Base-by-base conservation (phyloP, 2,329 filamentous ascomycete species). In the Sclerotinia nivalis region DNA sequence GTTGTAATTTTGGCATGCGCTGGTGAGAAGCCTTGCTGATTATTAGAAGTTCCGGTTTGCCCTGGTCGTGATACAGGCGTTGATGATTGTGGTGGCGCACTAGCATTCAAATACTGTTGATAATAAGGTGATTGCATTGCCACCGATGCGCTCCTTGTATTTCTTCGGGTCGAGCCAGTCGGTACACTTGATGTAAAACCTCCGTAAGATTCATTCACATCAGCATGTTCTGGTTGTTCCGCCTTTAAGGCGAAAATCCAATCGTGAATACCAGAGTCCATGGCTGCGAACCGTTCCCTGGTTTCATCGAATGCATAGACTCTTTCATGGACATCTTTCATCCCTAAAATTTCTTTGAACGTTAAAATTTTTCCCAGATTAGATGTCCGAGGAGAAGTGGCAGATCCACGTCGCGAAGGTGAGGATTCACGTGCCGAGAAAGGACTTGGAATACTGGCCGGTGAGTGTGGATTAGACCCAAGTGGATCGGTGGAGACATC, bases 271-370 rank as follows among this genome's bases (percentile, higher is more conserved):
- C 94, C 93, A 7, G 91, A 91, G 71, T 97, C 89, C 78, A 91
- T 88, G 18, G 81, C 79, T 0, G 91, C 89, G 78, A 93, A 93
- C 59, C 91, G 86, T 22, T 87, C 82, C 58, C 93, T 87, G 0
- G 91, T 91, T 70, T 90, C 87, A 70, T 92, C 87, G 78, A 92
- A 97, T 20, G 88, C 89, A 56, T 85, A 83, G 71, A 96, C 91
- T 28, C 93, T 88, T 73, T 96, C 89, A 20, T 84, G 79, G 0
- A 89, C 80, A 2, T 86, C 87, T 22, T 86, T 84, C 64, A 96
- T 84, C 12, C 87, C 88, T 75, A 93, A 84, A 71, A 97, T 97
- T 70, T 97, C 91, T 65, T 89, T 87, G 80, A 96, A 94, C 15
- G 70, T 66, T 6, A 76, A 50, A 22, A 77, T 69, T 40, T 70